Evolutionary conservation across 2,329 filamentous ascomycete species (phyloP).

Genomic region (Pleurostoma richardsiae): DNA sequence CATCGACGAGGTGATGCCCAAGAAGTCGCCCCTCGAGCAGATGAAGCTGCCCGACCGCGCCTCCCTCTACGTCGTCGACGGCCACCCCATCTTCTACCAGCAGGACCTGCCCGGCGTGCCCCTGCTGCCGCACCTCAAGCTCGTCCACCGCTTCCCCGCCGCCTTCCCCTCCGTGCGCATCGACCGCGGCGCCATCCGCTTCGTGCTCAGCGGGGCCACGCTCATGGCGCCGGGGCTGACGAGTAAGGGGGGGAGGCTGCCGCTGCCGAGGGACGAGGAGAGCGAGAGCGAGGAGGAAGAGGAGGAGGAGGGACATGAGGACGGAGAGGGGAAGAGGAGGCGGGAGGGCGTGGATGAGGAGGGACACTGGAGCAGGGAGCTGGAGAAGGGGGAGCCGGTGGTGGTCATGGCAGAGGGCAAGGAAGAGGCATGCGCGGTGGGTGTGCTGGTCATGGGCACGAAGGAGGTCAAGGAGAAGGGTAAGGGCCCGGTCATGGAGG

Average conservation of each 20-base stretch:
- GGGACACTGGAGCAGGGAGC: constrained; percentile 57
- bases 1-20: constrained; percentile 92
- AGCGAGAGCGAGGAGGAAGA: constrained; percentile 13
- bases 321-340: constrained; percentile 15
- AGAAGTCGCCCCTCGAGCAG: constrained; percentile 84
- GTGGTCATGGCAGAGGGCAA: constrained; percentile 92
- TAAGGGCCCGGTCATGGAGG: constrained; percentile 91
- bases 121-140: constrained; percentile 79
- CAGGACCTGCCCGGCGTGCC: constrained; percentile 59
- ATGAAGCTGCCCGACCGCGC: constrained; percentile 91
- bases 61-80: constrained; percentile 79
- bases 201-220: constrained; percentile 87
- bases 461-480: constrained; percentile 90
- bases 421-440: constrained; percentile 83
- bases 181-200: constrained; percentile 92
- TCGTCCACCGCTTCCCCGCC: constrained; percentile 85
- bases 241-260: constrained; percentile 73
- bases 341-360: constrained; percentile 43
- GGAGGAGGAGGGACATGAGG: constrained; percentile 19
- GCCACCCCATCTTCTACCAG: constrained; percentile 85
- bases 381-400: constrained; percentile 78
- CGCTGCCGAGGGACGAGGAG: constrained; percentile 40
- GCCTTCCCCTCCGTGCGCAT: constrained; percentile 83
- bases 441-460: constrained; percentile 76
- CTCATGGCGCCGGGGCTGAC: constrained; percentile 96